These are phyloP conservation scores for Triticum urartu DNA, from an alignment of 176 grass and related monocot genomes.

Conservation along the genomic window DNA sequence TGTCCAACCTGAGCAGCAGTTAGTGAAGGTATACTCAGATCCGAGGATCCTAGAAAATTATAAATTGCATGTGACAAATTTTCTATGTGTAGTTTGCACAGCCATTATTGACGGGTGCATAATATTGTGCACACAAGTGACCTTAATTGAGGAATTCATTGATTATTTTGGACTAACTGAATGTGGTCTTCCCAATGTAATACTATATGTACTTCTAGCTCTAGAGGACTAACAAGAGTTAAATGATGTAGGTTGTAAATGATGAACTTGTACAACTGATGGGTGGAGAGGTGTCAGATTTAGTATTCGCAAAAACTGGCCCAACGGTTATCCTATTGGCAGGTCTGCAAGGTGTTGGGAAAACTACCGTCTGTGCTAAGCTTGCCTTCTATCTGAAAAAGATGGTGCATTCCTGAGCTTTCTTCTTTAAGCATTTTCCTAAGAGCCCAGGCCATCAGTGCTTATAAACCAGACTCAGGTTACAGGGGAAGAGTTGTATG, in stretches of 20 bases:
- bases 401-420: slow-evolving; percentile 52
- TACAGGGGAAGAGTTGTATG: slow-evolving; percentile 98
- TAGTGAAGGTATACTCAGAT: slow-evolving; percentile 75
- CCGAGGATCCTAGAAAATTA: not conserved
- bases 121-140: not conserved
- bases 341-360: slow-evolving; percentile 94
- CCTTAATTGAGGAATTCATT: not conserved
- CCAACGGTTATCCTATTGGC: slow-evolving; percentile 84
- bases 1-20: slow-evolving; percentile 83
- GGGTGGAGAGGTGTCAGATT: slow-evolving; percentile 90
- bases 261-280: slow-evolving; percentile 92
- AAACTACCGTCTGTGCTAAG: slow-evolving; percentile 93
- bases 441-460: slow-evolving; percentile 24
- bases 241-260: slow-evolving; percentile 62
- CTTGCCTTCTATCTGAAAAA: slow-evolving; percentile 93
- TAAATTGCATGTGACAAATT: not conserved
- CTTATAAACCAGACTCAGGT: slow-evolving; percentile 46
- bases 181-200: not conserved
- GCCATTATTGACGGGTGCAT: not conserved
- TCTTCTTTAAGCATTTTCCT: slow-evolving; percentile 22
- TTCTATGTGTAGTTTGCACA: not conserved
- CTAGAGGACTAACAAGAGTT: slow-evolving; percentile 5
- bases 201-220: not conserved
- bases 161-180: not conserved
- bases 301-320: slow-evolving; percentile 72